Percentiles rank a stretch among this genome's conserved stretches.
These are phyloP conservation scores for Trichoderma gracile DNA, from an alignment of 2,329 filamentous ascomycete genomes.

Conservation along the genomic window DNA sequence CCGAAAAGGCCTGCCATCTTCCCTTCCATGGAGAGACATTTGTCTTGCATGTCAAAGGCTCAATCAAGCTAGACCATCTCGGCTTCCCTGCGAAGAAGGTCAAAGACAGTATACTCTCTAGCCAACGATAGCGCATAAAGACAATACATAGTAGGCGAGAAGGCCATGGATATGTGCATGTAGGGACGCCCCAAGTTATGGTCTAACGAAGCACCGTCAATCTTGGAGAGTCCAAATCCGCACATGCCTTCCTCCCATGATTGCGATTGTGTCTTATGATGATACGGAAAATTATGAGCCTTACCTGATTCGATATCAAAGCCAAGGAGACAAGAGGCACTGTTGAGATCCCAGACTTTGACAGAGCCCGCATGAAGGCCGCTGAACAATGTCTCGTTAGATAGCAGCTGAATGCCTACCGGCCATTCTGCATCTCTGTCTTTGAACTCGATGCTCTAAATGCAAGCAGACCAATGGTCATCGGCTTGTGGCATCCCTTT, in stretches of 20 bases:
- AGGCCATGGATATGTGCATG: background rate
- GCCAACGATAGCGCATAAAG: background rate
- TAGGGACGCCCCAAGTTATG: background rate
- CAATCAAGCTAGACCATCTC: background rate
- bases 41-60: too few relatives aligned
- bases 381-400: background rate
- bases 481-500: background rate
- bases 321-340: background rate
- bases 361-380: rapidly evolving
- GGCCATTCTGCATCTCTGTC: background rate
- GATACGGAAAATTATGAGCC: too few relatives aligned
- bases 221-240: background rate
- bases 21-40: background rate
- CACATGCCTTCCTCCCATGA: background rate
- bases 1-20: background rate
- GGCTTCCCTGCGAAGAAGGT: background rate
- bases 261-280: background rate
- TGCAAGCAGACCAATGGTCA: background rate
- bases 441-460: background rate
- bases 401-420: background rate
- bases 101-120: background rate
- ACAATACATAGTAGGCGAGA: background rate
- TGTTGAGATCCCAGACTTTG: background rate
- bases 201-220: background rate
- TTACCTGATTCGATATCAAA: background rate